Evolutionary conservation across 257 asterid genomes (phyloP), one percentile per base, ranked within the genome.

Genomic region (Solanum acaule): DNA sequence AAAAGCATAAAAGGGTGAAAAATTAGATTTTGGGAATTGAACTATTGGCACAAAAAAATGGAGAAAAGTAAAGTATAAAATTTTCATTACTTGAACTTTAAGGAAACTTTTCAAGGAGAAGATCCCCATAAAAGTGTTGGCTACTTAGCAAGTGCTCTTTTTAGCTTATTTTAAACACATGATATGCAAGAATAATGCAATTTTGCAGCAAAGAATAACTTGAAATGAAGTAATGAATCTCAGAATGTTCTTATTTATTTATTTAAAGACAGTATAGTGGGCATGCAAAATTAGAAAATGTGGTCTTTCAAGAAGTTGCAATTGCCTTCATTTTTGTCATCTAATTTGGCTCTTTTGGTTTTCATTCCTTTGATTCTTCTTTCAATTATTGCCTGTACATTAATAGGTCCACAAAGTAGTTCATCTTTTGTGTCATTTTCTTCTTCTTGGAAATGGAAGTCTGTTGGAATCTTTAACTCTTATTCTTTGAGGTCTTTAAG

Each of bases 201-300:
- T 3, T 16, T 37, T 86, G 86, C 90, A 83, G 91, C 90, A 91
- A 91, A 86, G 93, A 88, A 91, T 91, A 91, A 83, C 86, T 78
- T 88, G 75, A 20, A 70, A 31, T 46, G 86, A 89, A 89, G 93
- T 56, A 91, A 91, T 87, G 93, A 72, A 91, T 88, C 89, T 81
- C 70, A 33, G 84, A 42, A 75, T 15, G 86, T 56, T 56, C 67
- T 56, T 18, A 56, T 20, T 56, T 52, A 52, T 56, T 56, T 56
- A 56, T 56, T 56, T 56, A 18, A 56, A 20, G 65, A 56, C 11
- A 56, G 67, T 56, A 56, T 56, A 56, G 67, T 56, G 25, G 63
- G 59, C 67, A 67, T 23, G 42, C 46, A 27, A 49, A 87, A 68
- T 79, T 34, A 68, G 33, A 88, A n/a, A 72, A 93, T 93, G 94